phyloP scores from a whole-genome alignment of 2,329 filamentous ascomycete genomes.

The Colletotrichum chrysophilum region DNA sequence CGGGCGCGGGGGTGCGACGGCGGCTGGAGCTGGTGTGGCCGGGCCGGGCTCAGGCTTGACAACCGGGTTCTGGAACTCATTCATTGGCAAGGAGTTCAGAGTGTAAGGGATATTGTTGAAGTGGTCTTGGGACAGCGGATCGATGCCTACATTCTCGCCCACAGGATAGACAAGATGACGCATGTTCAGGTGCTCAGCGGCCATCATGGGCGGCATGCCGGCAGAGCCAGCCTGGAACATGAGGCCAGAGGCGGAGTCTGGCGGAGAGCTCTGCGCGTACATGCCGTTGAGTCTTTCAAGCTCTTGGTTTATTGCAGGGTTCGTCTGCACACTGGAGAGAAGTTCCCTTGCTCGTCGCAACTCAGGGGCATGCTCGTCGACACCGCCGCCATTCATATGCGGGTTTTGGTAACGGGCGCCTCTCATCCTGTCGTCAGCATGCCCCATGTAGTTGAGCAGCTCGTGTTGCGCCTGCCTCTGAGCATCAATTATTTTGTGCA shows the following conservation, averaged over 20 bases:
- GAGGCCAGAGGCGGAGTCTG: constrained; percentile 55
- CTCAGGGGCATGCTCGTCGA: constrained; percentile 57
- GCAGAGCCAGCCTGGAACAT: constrained; percentile 60
- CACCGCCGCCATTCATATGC: constrained; percentile 40
- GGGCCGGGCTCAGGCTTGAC: constrained; percentile 21
- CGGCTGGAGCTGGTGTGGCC: constrained; percentile 16
- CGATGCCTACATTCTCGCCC: constrained; percentile 88
- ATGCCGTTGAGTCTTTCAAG: constrained; percentile 61
- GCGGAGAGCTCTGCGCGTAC: constrained; percentile 56
- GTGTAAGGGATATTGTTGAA: constrained; percentile 93
- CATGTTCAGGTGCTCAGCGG: constrained; percentile 62
- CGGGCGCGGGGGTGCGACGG: constrained; percentile 29
- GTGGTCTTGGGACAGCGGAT: constrained; percentile 93
- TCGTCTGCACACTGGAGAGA: constrained; percentile 56
- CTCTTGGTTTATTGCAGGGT: constrained; percentile 58
- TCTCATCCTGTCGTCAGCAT: constrained; percentile 49
- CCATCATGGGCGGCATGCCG: constrained; percentile 44
- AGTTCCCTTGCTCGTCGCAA: constrained; percentile 63
- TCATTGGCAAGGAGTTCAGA: constrained; percentile 62
- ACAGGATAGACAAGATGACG: constrained; percentile 85
- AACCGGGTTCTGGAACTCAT: constrained; percentile 38
- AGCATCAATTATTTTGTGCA: constrained; percentile 65
- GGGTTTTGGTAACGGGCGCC: constrained; percentile 42
- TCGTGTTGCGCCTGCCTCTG: constrained; percentile 64
- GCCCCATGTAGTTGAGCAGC: constrained; percentile 61